A percentile compares a stretch with the other conserved stretches of the same genome.
These are phyloP conservation scores for Candida berthetii DNA, from an alignment of 805 yeast genomes.

Conservation along the genomic window DNA sequence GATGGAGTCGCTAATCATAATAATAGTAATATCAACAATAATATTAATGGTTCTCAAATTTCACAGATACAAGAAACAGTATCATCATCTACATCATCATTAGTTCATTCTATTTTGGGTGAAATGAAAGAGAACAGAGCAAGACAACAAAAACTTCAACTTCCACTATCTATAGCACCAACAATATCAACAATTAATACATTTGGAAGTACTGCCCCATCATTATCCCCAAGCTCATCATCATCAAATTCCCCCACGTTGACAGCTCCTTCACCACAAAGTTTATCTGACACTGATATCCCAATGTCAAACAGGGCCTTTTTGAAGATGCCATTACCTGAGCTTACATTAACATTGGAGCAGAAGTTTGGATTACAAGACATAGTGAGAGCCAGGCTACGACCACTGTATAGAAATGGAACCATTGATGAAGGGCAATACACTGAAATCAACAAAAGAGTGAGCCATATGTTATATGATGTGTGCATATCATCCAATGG, in stretches of 20 bases:
- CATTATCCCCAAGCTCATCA: slow-evolving; percentile 4
- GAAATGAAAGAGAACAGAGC: slow-evolving; percentile 11
- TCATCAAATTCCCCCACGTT: slow-evolving; percentile 9
- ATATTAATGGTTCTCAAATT: not conserved
- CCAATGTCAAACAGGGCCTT: slow-evolving; percentile 1
- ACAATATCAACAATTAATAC: not conserved
- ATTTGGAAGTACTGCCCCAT: slow-evolving; percentile 2
- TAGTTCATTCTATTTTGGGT: slow-evolving; percentile 11
- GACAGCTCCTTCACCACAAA: slow-evolving; percentile 3
- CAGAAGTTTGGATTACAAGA: slow-evolving; percentile 55
- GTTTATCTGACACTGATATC: not conserved
- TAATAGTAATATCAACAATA: too few species aligned
- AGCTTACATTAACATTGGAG: slow-evolving; percentile 18
- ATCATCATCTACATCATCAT: slow-evolving; percentile 2
- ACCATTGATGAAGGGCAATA: slow-evolving; percentile 34
- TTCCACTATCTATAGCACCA: not conserved
- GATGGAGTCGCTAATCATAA: not conserved
- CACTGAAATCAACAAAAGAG: slow-evolving; percentile 53
- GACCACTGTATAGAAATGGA: slow-evolving; percentile 38
- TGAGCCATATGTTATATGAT: slow-evolving; percentile 54
- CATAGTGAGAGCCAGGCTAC: slow-evolving; percentile 45
- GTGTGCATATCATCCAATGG: slow-evolving; percentile 12
- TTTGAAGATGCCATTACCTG: slow-evolving; percentile 5
- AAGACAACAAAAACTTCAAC: not conserved
- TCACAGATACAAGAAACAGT: too few species aligned